phyloP scores from a whole-genome alignment of 192 early-diverging fungal species.

The Piromyces sp. region DNA sequence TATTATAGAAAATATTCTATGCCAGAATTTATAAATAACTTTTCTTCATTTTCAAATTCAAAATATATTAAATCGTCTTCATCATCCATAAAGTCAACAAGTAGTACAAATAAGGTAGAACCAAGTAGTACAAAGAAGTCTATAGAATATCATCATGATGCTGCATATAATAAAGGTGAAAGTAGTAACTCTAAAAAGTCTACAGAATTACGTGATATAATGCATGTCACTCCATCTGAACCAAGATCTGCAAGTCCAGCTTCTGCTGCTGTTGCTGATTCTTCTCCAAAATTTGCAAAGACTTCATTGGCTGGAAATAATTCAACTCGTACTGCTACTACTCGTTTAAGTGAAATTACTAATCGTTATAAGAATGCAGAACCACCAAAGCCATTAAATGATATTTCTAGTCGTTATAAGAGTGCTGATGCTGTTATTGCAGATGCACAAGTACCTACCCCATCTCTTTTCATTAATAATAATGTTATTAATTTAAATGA shows the following conservation, averaged over 20 bases:
- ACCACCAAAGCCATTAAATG: background rate
- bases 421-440: background rate
- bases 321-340: background rate
- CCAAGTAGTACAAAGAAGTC: background rate
- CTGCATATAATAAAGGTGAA: background rate
- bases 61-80: background rate
- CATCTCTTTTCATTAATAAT: background rate
- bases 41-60: background rate
- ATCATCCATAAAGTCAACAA: background rate
- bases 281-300: background rate
- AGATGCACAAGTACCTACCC: background rate
- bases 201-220: background rate
- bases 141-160: background rate
- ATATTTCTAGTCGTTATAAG: background rate
- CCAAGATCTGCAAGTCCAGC: background rate
- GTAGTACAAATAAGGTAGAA: background rate
- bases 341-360: background rate
- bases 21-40: background rate
- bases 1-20: background rate
- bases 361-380: background rate
- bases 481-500: background rate
- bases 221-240: background rate
- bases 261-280: background rate
- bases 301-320: background rate
- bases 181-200: background rate